Evolutionary conservation across 306 rosid species (phyloP), one percentile per base, ranked within the genome.

Genomic region (Cicer pinnatifidum): DNA sequence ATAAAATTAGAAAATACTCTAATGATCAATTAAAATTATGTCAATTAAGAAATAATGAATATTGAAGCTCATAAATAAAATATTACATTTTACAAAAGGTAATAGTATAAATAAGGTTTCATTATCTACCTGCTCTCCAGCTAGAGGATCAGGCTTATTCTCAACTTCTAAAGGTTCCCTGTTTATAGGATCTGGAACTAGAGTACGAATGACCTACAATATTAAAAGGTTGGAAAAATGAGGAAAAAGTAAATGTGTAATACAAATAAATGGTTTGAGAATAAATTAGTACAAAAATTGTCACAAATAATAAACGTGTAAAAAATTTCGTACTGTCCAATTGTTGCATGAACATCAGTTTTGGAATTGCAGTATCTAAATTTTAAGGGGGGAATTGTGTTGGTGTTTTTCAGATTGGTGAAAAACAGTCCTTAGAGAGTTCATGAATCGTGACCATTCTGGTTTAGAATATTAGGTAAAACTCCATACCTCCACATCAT

Each of bases 91-190:
- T 51, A 72, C 38, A 48, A 19, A 75, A 38, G 61, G 68, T 46
- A 69, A 33, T 11, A 56, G 46, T 19, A 71, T 47, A 69, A 60
- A 74, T 35, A 51, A 45, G 43, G 43, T 41, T 75, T 48, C 46
- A 70, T 20, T 35, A 65, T 78, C 19, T 81, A 94, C 97, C 99
- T 94, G 99, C 84, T 94, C 99, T 85, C 97, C 95, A 9, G 90
- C 86, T 69, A 94, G 95, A 77, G 90, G 95, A 81, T 94, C 95
- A 0, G 96, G 96, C 71, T 70, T 53, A 45, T 91, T 94, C 86
- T 94, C 97, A 17, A 82, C 89, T 72, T 88, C 89, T 80, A 94
- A 79, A 64, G 83, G 82, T 88, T 94, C 99, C 72, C 83, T 92
- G 60, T 84, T 90, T 76, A 75, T 50, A 33, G 91, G 91, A 83